Evolutionary conservation across 2,329 filamentous ascomycete species (phyloP).

Genomic region (Nannizziopsis arthrosporioides): DNA sequence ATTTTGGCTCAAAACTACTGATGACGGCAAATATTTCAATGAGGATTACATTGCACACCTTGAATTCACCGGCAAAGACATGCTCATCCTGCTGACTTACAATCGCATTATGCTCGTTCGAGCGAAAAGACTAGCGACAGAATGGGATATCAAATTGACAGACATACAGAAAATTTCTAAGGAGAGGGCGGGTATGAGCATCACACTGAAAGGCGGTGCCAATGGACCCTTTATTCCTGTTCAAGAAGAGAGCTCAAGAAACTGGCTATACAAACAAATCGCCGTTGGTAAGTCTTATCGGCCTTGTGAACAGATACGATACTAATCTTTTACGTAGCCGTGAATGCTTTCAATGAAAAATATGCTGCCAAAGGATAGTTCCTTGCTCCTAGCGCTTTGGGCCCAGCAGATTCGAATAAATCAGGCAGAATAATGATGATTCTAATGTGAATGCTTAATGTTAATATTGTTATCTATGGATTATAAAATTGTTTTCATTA

Average conservation of each 20-base stretch:
- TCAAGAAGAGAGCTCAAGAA: constrained; percentile 65
- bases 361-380: constrained; percentile 49
- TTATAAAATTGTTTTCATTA: no score
- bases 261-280: constrained; percentile 56
- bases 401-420: background rate
- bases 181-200: constrained; percentile 84
- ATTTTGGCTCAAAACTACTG: constrained; percentile 96
- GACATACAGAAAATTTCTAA: constrained; percentile 96
- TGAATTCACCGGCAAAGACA: constrained; percentile 77
- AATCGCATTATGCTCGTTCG: constrained; percentile 80
- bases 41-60: constrained; percentile 95
- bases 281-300: constrained; percentile 39
- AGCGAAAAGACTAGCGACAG: constrained; percentile 69
- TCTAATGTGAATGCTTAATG: background rate
- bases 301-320: background rate
- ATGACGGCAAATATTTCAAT: constrained; percentile 96
- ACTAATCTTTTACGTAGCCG: constrained; percentile 30
- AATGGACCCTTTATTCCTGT: constrained; percentile 94
- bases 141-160: constrained; percentile 94
- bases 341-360: constrained; percentile 56
- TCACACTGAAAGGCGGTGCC: constrained; percentile 75
- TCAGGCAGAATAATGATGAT: background rate
- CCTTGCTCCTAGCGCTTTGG: no score
- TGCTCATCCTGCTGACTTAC: constrained; percentile 81
- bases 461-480: no score